Conservation (phyloP, 2,329 filamentous ascomycete genomes). For the Cyanodermella asteris region DNA sequence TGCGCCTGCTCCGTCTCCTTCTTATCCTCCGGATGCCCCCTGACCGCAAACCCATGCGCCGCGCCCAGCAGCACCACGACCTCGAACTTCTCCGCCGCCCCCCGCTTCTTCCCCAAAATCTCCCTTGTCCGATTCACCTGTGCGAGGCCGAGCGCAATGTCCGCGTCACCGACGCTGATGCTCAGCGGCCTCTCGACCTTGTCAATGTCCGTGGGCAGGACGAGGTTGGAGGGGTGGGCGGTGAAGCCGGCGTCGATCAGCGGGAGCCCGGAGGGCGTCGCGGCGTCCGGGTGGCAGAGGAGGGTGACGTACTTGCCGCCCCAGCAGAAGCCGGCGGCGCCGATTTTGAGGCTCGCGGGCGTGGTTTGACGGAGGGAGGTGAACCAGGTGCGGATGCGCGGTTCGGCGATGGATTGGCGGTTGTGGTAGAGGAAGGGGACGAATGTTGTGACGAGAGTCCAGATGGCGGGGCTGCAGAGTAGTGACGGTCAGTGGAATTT, state of each 20-base stretch:
- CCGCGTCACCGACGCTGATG: conserved; percentile 25
- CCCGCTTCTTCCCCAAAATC: conserved; percentile 14
- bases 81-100: conserved; percentile 12
- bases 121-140: conserved; percentile 15
- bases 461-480: not conserved
- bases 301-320: conserved; percentile 33
- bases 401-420: conserved; percentile 10
- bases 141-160: conserved; percentile 17
- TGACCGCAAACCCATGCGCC: conserved; percentile 21
- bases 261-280: conserved; percentile 9
- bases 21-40: conserved; percentile 15
- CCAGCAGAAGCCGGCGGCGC: conserved; percentile 41
- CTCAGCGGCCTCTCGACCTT: conserved; percentile 23
- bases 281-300: conserved; percentile 22
- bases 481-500: no score
- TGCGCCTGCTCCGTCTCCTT: conserved; percentile 13
- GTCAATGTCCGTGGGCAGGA: conserved; percentile 26
- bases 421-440: conserved; percentile 12
- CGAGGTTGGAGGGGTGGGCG: conserved; percentile 29
- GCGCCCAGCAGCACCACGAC: conserved; percentile 17
- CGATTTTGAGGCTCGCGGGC: conserved; percentile 23
- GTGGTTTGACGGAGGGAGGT: conserved; percentile 14
- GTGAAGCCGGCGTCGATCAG: conserved; percentile 31
- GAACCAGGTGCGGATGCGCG: conserved; percentile 19
- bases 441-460: not conserved